Evolutionary conservation across 257 asterid genomes (phyloP), one percentile per base, ranked within the genome.

Genomic region (Solanum ossicruentum): DNA sequence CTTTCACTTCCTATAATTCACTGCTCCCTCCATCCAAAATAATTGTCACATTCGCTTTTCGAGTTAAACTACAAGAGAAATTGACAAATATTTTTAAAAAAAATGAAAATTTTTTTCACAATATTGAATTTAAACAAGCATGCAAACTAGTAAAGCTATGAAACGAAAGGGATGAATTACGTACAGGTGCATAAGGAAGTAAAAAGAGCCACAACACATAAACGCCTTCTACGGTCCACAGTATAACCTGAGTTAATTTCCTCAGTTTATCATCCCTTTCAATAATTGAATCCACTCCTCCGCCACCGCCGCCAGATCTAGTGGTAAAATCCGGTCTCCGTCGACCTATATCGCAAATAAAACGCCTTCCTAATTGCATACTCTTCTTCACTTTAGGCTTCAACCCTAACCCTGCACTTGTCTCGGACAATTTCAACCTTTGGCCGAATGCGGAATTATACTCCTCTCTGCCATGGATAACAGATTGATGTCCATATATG

Each of bases 171-270:
- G 28, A 52, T 20, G 71, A 18, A 82, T 47, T n/a, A 81, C 43
- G 88, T 90, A 96, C 98, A 52, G 99, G 99, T 84, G 99, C 99
- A 88, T 91, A 93, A 63, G 99, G 98, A 70, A 96, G 98, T 78
- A 95, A 89, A 91, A 95, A 96, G 85, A 95, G 98, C 99, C 99
- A 96, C 79, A 93, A 21, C 83, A 94, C 87, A 63, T 96, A 96
- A 79, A 91, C 91, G 12, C 93, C 93, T 82, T 93, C 99, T 6
- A 93, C 91, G 67, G 80, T 60, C 99, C 99, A 96, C 54, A 96
- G 86, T 52, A 86, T n/a, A 66, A 85, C 77, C 85, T 89, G 95
- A 36, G 90, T 75, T 23, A 90, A 72, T 75, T 86, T 93, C 91
- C 93, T 86, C 18, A 85, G 85, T 82, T 82, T 85, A 73, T 88